These are phyloP conservation scores for Annulohypoxylon stygium DNA, from an alignment of 495 filamentous ascomycete genomes.

Conservation along the genomic window DNA sequence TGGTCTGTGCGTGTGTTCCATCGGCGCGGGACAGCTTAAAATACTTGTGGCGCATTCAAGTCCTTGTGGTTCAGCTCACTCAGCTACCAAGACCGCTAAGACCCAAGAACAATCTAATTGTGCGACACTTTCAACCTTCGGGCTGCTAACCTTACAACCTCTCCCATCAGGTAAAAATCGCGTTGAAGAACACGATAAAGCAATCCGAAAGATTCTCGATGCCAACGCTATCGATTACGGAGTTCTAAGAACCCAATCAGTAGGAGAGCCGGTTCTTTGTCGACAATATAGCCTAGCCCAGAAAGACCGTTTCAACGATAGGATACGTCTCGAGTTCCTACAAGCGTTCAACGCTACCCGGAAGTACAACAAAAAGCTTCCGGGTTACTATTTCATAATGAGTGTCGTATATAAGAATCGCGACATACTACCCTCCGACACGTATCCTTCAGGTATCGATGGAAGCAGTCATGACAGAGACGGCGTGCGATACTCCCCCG, in stretches of 20 bases:
- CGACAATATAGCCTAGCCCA: constrained; percentile 39
- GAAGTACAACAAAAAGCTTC: constrained; percentile 34
- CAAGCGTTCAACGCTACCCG: constrained; percentile 39
- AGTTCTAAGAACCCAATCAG: not conserved
- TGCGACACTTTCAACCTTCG: constrained; percentile 14
- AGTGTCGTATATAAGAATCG: constrained; percentile 58
- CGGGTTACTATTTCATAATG: constrained; percentile 53
- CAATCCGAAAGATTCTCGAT: constrained; percentile 29
- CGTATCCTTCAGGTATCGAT: constrained; percentile 51
- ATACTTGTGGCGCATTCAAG: constrained; percentile 12
- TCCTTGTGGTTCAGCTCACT: constrained; percentile 24
- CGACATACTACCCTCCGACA: constrained; percentile 52
- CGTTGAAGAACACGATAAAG: constrained; percentile 27
- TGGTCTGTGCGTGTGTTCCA: not conserved
- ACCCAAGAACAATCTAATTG: not conserved
- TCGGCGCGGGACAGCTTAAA: not conserved
- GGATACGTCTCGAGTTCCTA: constrained; percentile 35
- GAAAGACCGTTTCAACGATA: constrained; percentile 40
- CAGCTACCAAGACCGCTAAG: not conserved
- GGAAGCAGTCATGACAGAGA: constrained; percentile 19
- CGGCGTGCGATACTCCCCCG: constrained; percentile 13
- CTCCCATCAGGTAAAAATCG: constrained; percentile 23
- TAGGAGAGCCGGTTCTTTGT: constrained; percentile 30
- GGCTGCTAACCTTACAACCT: constrained; percentile 24
- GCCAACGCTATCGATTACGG: constrained; percentile 28